Base-by-base conservation (phyloP, 2,329 filamentous ascomycete genomes). In the Beauveria caledonica region DNA sequence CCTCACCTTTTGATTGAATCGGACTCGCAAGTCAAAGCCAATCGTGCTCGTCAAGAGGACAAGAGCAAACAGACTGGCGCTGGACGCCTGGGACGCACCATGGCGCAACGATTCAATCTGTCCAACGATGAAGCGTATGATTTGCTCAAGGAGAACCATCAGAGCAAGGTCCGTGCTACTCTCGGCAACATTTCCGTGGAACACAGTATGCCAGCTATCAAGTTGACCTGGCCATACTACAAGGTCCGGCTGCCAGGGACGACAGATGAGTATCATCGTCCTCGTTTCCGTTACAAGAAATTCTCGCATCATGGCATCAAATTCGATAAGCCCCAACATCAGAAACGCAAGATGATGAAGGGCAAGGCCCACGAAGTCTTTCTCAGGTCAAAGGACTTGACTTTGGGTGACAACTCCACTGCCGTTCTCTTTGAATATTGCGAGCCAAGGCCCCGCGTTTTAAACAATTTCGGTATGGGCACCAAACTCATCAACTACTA, bases 381-480 rank as follows among this genome's bases (percentile, higher is more conserved):
- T 73, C 82, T 84, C 29, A 84, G 84, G 23, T 90, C 92, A 1
- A 90, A 88, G 69, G 89, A 96, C 67, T 79, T 99, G 19, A 91
- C 89, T 27, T 78, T 97, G 66, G 89, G 85, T 63, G 94, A 99
- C 73, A 97, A 96, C 70, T 92, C 93, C 0, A 88, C 86, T 46
- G 87, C 91, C 21, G 82, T 97, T 5, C 82, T 99, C 15, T 87
- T 97, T 39, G 94, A 99, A 73, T 99, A 99, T 72, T 95, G 91
- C 9, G 94, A 99, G 73, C 92, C 97, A 68, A 88, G 91, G 64
- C 94, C 94, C 0, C 89, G 88, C 10, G 91, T 96, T 62, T 78
- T 99, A 63, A 97, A 93, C 48, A 97, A 96, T 70, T 96, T 97
- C 68, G 94, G 93, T 65, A 99, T 99, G 94, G 92, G 92, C 57